A percentile compares a stretch with the other conserved stretches of the same genome.
phyloP scores from a whole-genome alignment of 805 yeast genomes.

The Clavispora carvajalis region DNA sequence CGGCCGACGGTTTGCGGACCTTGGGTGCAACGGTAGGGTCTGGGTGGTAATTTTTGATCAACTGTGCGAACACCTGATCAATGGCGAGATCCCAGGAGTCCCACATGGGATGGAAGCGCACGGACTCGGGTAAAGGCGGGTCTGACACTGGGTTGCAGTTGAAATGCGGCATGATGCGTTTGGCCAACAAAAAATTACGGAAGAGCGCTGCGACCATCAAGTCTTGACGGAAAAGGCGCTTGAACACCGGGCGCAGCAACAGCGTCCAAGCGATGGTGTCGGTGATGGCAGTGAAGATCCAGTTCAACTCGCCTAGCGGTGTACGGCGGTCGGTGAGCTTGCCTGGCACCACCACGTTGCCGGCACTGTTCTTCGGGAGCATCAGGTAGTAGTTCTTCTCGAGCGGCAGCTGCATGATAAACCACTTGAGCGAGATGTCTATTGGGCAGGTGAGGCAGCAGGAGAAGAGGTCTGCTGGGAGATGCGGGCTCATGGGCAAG shows the following conservation, averaged over 20 bases:
- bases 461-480: constrained; percentile 94
- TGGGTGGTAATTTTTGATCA: constrained; percentile 41
- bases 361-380: constrained; percentile 43
- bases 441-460: constrained; percentile 95
- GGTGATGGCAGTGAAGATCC: constrained; percentile 97
- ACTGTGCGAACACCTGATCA: constrained; percentile 81
- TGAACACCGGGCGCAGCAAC: constrained; percentile 80
- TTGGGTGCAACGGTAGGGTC: constrained; percentile 8
- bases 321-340: constrained; percentile 88
- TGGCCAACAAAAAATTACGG: constrained; percentile 87
- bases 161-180: constrained; percentile 86
- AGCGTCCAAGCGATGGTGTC: constrained; percentile 98
- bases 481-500: constrained; percentile 86
- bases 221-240: constrained; percentile 88
- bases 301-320: constrained; percentile 90
- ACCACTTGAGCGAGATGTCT: constrained; percentile 89
- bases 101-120: constrained; percentile 89
- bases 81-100: constrained; percentile 97
- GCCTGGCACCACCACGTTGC: constrained; percentile 77
- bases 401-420: constrained; percentile 76
- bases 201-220: constrained; percentile 94
- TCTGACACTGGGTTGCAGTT: constrained; percentile 94
- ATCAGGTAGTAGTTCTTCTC: constrained; percentile 45
- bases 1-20: neutral
- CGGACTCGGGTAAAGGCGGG: constrained; percentile 82